A percentile compares a stretch with the other conserved stretches of the same genome.
These are phyloP conservation scores for Chlamydomonas sphaeroides DNA, from an alignment of 139 green algal genomes.

Conservation along the genomic window DNA sequence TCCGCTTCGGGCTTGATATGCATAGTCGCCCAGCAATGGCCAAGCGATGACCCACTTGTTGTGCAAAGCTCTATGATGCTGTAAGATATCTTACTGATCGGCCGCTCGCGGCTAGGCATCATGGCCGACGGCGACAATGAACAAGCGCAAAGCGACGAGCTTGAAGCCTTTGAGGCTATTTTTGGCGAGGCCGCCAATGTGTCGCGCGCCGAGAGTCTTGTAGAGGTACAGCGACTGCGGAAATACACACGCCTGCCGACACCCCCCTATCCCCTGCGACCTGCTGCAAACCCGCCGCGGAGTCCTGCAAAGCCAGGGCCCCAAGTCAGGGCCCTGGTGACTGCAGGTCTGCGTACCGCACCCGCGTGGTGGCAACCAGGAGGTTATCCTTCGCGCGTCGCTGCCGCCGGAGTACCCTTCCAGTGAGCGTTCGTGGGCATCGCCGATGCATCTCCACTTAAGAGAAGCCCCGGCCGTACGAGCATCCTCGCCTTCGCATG, in stretches of 20 bases:
- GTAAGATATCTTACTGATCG: too few species aligned
- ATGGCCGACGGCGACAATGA: too few species aligned
- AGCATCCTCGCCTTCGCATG: neutral
- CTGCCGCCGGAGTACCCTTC: constrained; percentile 72
- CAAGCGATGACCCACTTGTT: too few species aligned
- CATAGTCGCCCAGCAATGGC: too few species aligned
- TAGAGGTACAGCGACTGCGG: constrained; percentile 24
- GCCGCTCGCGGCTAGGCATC: too few species aligned
- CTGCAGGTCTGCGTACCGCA: constrained; percentile 61
- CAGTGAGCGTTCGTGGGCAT: too few species aligned
- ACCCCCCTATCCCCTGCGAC: neutral
- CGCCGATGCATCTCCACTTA: too few species aligned
- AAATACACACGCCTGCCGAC: neutral
- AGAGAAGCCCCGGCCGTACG: neutral
- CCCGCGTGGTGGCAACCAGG: neutral
- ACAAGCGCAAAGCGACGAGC: too few species aligned
- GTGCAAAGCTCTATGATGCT: too few species aligned
- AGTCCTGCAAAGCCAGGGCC: neutral
- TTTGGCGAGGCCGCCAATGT: constrained; percentile 57
- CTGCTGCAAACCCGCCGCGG: neutral
- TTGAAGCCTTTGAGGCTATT: constrained; percentile 71
- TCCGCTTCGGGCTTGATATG: too few species aligned
- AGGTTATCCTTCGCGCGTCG: constrained; percentile 52
- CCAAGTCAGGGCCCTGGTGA: neutral
- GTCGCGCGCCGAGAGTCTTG: constrained; percentile 4